A percentile compares a stretch with the other conserved stretches of the same genome.
Conservation (phyloP, 768 basidiomycete genomes). For the Saitozyma sp. region DNA sequence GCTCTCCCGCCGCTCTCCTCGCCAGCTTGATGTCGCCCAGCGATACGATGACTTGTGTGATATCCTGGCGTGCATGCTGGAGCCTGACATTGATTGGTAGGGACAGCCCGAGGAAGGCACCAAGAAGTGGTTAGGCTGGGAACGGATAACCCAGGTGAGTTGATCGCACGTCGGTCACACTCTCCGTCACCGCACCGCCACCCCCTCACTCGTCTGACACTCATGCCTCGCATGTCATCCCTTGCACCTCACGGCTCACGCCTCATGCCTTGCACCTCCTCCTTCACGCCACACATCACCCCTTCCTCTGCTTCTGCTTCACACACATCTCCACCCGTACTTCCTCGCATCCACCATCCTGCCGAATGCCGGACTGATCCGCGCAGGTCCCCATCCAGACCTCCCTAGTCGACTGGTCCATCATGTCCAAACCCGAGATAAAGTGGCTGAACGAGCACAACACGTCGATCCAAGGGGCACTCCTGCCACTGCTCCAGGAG, state of each 20-base stretch:
- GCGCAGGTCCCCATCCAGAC: constrained; percentile 86
- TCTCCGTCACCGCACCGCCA: no score
- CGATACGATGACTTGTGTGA: constrained; percentile 3
- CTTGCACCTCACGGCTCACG: no score
- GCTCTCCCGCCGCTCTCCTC: neutral
- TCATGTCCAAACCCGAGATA: constrained; percentile 83
- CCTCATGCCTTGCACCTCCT: no score
- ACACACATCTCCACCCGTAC: no score
- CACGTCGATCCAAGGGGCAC: constrained; percentile 27
- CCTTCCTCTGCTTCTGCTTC: neutral
- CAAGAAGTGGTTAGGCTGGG: constrained; percentile 78
- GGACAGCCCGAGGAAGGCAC: constrained; percentile 58
- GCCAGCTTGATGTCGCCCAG: neutral
- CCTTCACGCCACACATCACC: neutral
- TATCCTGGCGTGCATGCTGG: no score
- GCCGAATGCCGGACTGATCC: neutral
- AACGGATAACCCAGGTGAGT: constrained; percentile 67
- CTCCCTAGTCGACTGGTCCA: constrained; percentile 76
- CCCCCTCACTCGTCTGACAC: no score
- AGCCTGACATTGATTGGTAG: no score
- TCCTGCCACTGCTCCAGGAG: constrained; percentile 35
- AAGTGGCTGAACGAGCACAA: constrained; percentile 72
- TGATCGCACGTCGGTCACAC: neutral
- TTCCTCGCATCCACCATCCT: no score
- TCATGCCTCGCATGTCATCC: no score